These are phyloP conservation scores for Ceriops decandra DNA, from an alignment of 345 rosid species.

Conservation along the genomic window DNA sequence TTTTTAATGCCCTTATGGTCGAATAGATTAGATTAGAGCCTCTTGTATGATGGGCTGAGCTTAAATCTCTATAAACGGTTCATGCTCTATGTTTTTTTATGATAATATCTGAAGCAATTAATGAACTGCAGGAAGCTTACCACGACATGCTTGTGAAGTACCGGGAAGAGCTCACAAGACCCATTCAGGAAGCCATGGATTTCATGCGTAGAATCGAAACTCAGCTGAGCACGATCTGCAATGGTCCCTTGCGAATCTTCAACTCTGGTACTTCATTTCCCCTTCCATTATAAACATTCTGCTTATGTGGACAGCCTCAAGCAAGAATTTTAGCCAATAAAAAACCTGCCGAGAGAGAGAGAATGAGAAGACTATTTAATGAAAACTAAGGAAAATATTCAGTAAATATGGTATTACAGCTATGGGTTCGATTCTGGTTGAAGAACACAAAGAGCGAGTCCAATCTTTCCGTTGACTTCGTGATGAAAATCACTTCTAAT, in stretches of 20 bases:
- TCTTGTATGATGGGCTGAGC: not conserved
- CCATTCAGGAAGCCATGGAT: slow-evolving; percentile 96
- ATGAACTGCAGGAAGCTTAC: slow-evolving; percentile 68
- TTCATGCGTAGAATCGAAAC: slow-evolving; percentile 95
- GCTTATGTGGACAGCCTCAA: not conserved
- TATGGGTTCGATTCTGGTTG: slow-evolving; percentile 4
- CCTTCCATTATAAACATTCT: not conserved
- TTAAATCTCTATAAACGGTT: not conserved
- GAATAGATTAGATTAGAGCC: not conserved
- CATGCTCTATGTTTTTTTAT: not conserved
- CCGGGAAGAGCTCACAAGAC: slow-evolving; percentile 84
- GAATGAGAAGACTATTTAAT: not conserved
- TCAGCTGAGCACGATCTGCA: slow-evolving; percentile 73
- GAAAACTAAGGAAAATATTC: slow-evolving; percentile 13
- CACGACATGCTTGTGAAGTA: slow-evolving; percentile 94
- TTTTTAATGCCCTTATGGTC: too few species aligned
- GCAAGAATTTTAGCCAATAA: too few species aligned
- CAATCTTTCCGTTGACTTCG: not conserved
- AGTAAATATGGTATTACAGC: slow-evolving; percentile 17
- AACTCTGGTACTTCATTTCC: slow-evolving; percentile 49
- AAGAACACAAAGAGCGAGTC: slow-evolving; percentile 5
- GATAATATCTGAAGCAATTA: not conserved
- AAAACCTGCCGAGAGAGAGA: not conserved
- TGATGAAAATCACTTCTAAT: slow-evolving; percentile 7
- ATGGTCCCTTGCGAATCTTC: slow-evolving; percentile 69